Percentiles rank a stretch among this genome's conserved stretches.
phyloP scores from a whole-genome alignment of 2,329 filamentous ascomycete species.

The Ophiostoma himal-ulmi region DNA sequence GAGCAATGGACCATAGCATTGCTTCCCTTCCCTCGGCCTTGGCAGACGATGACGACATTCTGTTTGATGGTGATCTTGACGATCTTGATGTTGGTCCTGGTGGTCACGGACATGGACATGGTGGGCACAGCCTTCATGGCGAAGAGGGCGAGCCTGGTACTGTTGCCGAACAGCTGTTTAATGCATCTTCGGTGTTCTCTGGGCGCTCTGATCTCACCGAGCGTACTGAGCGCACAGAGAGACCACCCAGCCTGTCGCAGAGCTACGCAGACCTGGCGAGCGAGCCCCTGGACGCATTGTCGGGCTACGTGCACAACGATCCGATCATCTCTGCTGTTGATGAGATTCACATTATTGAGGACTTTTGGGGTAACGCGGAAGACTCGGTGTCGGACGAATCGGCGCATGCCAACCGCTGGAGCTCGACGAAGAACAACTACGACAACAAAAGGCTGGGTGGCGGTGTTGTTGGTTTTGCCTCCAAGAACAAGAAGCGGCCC shows the following conservation, averaged over 20 bases:
- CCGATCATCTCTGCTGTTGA: background rate
- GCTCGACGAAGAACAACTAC: constrained; percentile 70
- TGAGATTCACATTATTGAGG: constrained; percentile 38
- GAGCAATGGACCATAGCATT: constrained; percentile 21
- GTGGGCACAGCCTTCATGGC: background rate
- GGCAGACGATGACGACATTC: constrained; percentile 21
- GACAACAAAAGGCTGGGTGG: constrained; percentile 36
- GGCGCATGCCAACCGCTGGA: constrained; percentile 59
- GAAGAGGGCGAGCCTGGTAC: constrained; percentile 28
- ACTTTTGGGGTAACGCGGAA: constrained; percentile 65
- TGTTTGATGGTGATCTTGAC: constrained; percentile 21
- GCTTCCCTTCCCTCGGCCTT: constrained; percentile 23
- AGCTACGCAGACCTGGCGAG: background rate
- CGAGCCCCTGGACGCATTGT: background rate
- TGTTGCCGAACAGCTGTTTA: constrained; percentile 45
- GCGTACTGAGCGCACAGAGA: constrained; percentile 35
- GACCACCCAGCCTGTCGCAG: background rate
- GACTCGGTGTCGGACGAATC: constrained; percentile 46
- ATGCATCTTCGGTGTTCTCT: constrained; percentile 39
- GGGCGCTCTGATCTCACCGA: constrained; percentile 36
- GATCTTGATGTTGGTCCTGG: constrained; percentile 9
- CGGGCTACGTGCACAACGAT: background rate
- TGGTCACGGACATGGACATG: background rate
- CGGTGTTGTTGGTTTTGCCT: constrained; percentile 34
- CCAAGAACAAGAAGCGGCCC: constrained; percentile 30